Evolutionary conservation across 2,329 filamentous ascomycete species (phyloP).

Genomic region (Dendrostoma leiphaemia): DNA sequence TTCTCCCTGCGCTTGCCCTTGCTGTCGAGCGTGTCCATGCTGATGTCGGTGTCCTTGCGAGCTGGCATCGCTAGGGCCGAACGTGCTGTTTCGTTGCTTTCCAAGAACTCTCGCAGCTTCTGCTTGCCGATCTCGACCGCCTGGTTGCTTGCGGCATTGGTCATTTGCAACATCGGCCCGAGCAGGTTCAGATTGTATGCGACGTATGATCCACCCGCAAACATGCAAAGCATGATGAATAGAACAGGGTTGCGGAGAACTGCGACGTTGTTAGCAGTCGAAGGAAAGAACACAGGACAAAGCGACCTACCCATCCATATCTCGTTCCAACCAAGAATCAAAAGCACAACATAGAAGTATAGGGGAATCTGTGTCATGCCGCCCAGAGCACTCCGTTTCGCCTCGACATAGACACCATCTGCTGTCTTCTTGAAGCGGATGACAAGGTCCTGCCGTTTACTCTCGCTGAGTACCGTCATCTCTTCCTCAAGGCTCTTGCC

Average conservation of each 20-base stretch:
- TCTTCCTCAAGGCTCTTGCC: constrained; percentile 94
- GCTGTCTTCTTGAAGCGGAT: constrained; percentile 98
- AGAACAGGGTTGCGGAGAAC: constrained; percentile 92
- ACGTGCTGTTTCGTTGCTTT: constrained; percentile 79
- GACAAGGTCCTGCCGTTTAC: constrained; percentile 86
- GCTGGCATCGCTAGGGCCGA: constrained; percentile 77
- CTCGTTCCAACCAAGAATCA: constrained; percentile 98
- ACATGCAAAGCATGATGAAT: constrained; percentile 81
- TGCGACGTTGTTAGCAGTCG: constrained; percentile 34
- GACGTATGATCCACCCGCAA: constrained; percentile 76
- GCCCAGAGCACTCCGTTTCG: constrained; percentile 93
- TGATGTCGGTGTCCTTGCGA: constrained; percentile 47
- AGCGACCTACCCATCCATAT: constrained; percentile 77
- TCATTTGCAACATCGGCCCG: constrained; percentile 94
- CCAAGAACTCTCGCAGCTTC: constrained; percentile 84
- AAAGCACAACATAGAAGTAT: constrained; percentile 87
- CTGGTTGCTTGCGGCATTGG: constrained; percentile 82
- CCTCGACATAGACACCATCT: constrained; percentile 96
- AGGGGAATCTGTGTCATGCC: constrained; percentile 90
- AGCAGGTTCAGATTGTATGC: constrained; percentile 94
- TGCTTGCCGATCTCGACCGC: constrained; percentile 90
- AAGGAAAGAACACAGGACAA: constrained; percentile 11
- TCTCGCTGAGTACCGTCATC: constrained; percentile 89
- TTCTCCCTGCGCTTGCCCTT: constrained; percentile 50
- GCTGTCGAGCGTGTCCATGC: constrained; percentile 60